Base-by-base conservation (phyloP, 2,329 filamentous ascomycete genomes). In the Colletotrichum karsti region DNA sequence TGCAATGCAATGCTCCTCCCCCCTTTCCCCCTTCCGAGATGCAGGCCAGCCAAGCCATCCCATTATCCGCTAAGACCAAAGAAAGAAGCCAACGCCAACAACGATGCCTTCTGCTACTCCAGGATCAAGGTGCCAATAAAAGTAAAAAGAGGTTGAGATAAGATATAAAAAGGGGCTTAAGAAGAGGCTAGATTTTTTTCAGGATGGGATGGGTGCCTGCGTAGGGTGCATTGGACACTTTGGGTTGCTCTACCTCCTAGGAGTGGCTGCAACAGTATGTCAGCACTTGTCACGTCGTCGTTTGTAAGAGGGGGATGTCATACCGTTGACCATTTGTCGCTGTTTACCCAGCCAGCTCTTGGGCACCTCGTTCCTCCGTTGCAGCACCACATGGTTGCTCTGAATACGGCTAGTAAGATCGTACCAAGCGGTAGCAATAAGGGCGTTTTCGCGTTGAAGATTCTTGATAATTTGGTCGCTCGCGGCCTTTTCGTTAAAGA, bases 301-400 rank as follows among this genome's bases (percentile, higher is more conserved):
- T 20, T 20, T 26, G 35, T 8, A 35, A 73, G 42, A 35, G 35
- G 28, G 10, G 33, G 15, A n/a, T 39, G 20, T 12, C 82, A 73
- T 61, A 88, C 85, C 85, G 78, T 91, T 90, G 72, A 92, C 88
- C 83, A 90, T 85, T 76, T 90, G 88, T 76, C 93, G 88, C 85
- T 96, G 93, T 83, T 93, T 94, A 75, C 93, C 93, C 73, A 97
- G 81, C 92, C 93, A 97, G 80, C 92, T 95, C 80, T 90, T 91
- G 13, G 93, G 92, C 72, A 88, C 87, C 73, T 95, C 92, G 73
- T 89, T 89, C 72, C 92, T 87, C 72, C 93, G 84, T 76, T 94
- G 92, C 70, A 97, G 81, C 61, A 93, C 89, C 44, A 95, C 91
- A 70, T 93, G 92, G 77, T 95, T 95, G 81, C 92, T 94, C 80